Conservation (phyloP, 495 filamentous ascomycete species). For the Lophiotrema nucula region DNA sequence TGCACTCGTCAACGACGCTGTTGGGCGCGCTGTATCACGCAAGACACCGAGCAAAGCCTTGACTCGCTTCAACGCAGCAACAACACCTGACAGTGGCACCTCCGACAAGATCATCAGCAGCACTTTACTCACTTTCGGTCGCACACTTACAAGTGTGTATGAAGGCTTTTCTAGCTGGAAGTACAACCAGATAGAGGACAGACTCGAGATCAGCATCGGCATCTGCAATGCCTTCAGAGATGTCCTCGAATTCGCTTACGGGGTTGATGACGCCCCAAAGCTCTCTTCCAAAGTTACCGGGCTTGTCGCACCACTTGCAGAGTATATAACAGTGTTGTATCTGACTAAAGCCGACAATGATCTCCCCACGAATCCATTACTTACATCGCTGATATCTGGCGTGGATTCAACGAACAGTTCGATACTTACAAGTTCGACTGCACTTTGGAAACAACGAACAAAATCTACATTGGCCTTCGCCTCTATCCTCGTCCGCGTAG, state of each 20-base stretch:
- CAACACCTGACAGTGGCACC: slow-evolving; percentile 65
- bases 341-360: slow-evolving; percentile 66
- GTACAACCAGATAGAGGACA: slow-evolving; percentile 65
- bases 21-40: slow-evolving; percentile 68
- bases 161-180: slow-evolving; percentile 81
- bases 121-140: slow-evolving; percentile 67
- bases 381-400: slow-evolving; percentile 59
- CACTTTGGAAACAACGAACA: slow-evolving; percentile 61
- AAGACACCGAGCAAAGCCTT: slow-evolving; percentile 58
- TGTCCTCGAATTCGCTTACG: slow-evolving; percentile 69
- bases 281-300: slow-evolving; percentile 59
- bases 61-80: slow-evolving; percentile 51
- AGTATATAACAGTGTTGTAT: slow-evolving; percentile 73
- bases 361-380: slow-evolving; percentile 72
- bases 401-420: slow-evolving; percentile 64
- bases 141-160: slow-evolving; percentile 73
- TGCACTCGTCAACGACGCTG: slow-evolving; percentile 70
- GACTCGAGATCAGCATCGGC: slow-evolving; percentile 56
- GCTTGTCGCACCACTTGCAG: slow-evolving; percentile 65
- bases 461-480: slow-evolving; percentile 63
- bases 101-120: slow-evolving; percentile 74
- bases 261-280: slow-evolving; percentile 60
- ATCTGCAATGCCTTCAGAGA: slow-evolving; percentile 68
- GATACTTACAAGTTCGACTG: slow-evolving; percentile 58
- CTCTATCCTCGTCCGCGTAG: slow-evolving; percentile 65